A percentile compares a stretch with the other conserved stretches of the same genome.
These are phyloP conservation scores for Cyclocybe cylindracea DNA, from an alignment of 768 basidiomycete genomes.

Conservation along the genomic window DNA sequence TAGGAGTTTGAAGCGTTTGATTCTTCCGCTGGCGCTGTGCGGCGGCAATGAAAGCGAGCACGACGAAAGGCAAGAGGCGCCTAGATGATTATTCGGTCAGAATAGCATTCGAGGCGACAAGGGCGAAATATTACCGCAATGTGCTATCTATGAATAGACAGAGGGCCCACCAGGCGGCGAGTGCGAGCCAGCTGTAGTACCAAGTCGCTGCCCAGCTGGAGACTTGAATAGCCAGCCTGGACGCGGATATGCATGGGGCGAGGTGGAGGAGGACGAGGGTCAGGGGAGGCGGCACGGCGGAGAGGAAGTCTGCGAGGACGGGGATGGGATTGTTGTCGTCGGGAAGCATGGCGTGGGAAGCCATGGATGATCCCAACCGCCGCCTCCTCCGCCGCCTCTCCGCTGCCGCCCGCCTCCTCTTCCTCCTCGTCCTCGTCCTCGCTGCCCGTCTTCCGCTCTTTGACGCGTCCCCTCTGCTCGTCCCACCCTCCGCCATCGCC, in stretches of 20 bases:
- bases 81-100: constrained; percentile 30
- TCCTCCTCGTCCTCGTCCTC: constrained; percentile 28
- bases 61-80: constrained; percentile 56
- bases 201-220: constrained; percentile 58
- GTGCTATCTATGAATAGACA: constrained; percentile 59
- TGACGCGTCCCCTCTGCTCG: constrained; percentile 37
- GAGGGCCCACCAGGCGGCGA: constrained; percentile 77
- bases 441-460: constrained; percentile 33
- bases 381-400: constrained; percentile 15
- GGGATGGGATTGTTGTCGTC: constrained; percentile 11
- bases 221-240: constrained; percentile 47
- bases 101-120: constrained; percentile 7
- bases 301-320: constrained; percentile 48
- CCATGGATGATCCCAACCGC: constrained; percentile 7
- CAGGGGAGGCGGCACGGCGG: constrained; percentile 61
- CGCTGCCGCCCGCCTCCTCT: constrained; percentile 14
- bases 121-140: constrained; percentile 31
- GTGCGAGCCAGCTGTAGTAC: constrained; percentile 64
- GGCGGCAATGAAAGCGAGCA: constrained; percentile 7
- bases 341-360: constrained; percentile 11
- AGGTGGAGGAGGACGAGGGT: constrained; percentile 63
- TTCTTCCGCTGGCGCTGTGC: constrained; percentile 11
- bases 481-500: constrained; percentile 8
- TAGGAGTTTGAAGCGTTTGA: constrained; percentile 7
- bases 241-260: constrained; percentile 48